Conservation (phyloP, 2,329 filamentous ascomycete species). For the Ascosphaera pollenicola region DNA sequence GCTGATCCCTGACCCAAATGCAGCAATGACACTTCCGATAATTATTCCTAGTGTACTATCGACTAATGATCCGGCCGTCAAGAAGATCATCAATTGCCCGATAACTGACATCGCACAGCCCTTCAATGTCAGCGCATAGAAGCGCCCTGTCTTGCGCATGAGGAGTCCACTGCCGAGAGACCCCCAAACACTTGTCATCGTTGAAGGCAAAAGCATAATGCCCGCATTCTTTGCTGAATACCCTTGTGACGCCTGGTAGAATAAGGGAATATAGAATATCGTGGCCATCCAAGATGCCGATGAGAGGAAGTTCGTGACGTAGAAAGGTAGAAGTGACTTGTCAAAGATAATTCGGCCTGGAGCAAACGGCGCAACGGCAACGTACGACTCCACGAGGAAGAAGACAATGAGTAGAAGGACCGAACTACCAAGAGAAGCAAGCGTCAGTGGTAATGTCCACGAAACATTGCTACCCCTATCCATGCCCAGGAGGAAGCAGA, state of each 20-base stretch:
- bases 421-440: constrained; percentile 33
- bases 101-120: constrained; percentile 32
- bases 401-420: constrained; percentile 42
- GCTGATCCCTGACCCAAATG: constrained; percentile 34
- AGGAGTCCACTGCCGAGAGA: constrained; percentile 41
- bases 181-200: constrained; percentile 38
- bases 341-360: constrained; percentile 53
- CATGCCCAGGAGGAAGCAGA: constrained; percentile 44
- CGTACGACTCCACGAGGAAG: constrained; percentile 41
- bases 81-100: constrained; percentile 32
- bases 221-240: constrained; percentile 33
- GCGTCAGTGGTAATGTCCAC: constrained; percentile 38
- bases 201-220: constrained; percentile 42
- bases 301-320: constrained; percentile 50
- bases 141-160: constrained; percentile 49
- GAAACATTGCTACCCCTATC: constrained; percentile 52
- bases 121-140: constrained; percentile 43
- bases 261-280: constrained; percentile 55
- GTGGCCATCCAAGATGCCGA: constrained; percentile 37
- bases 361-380: constrained; percentile 51
- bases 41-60: constrained; percentile 31
- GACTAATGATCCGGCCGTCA: constrained; percentile 32
- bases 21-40: constrained; percentile 31
- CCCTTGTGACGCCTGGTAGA: constrained; percentile 51
- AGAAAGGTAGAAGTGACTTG: constrained; percentile 42